These are phyloP conservation scores for Colletotrichum lentis DNA, from an alignment of 2,329 filamentous ascomycete genomes.

Conservation along the genomic window DNA sequence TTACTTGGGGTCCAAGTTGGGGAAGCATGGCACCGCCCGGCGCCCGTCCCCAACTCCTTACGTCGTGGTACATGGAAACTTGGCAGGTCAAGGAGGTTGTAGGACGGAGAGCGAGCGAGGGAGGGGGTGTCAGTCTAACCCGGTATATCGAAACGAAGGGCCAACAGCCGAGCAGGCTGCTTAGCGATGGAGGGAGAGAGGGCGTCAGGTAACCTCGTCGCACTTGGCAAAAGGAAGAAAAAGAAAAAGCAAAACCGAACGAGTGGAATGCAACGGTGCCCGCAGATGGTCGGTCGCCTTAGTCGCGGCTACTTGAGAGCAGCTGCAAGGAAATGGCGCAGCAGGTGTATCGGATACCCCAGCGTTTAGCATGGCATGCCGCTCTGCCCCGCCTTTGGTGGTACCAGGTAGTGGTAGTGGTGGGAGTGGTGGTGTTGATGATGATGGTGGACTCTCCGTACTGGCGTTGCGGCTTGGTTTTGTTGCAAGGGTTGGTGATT, in stretches of 20 bases:
- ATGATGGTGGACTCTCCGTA: background rate
- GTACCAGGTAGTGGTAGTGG: background rate
- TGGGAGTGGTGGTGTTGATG: background rate
- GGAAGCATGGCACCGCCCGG: conserved; percentile 9
- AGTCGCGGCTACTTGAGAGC: conserved; percentile 4
- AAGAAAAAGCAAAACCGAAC: conserved; percentile 15
- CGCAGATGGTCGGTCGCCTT: background rate
- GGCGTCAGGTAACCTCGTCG: background rate
- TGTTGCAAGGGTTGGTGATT: background rate
- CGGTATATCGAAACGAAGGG: background rate
- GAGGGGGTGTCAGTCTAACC: background rate
- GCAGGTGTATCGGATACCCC: background rate
- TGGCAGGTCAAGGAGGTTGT: background rate
- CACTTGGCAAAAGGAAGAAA: background rate
- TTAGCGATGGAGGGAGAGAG: background rate
- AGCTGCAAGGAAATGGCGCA: background rate
- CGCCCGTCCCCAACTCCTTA: background rate
- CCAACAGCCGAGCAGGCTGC: conserved; percentile 1
- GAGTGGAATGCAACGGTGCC: conserved; percentile 27
- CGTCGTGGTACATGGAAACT: background rate
- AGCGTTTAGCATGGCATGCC: background rate
- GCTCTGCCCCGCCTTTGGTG: background rate
- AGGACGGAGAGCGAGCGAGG: background rate
- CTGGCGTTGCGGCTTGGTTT: too few species aligned
- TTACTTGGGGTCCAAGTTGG: conserved; percentile 1